Percentiles rank a stretch among this genome's conserved stretches.
Conservation (phyloP, 139 green algal genomes). For the Chlamydomonas applanata region DNA sequence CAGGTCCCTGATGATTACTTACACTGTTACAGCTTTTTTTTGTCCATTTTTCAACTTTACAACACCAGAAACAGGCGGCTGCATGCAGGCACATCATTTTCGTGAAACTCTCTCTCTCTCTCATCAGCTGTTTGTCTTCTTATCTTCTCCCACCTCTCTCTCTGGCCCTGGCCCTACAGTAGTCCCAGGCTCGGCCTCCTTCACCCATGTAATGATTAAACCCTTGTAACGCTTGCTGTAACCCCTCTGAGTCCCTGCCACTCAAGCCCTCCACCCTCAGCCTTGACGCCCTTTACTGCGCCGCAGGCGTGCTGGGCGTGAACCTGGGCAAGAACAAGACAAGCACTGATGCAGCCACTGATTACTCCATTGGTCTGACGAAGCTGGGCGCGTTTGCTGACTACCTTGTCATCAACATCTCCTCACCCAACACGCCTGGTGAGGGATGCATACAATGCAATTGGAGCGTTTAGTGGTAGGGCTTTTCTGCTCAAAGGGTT, state of each 20-base stretch:
- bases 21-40: background rate
- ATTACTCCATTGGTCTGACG: slow-evolving; percentile 81
- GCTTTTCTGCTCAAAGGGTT: slow-evolving; percentile 1
- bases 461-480: background rate
- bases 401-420: slow-evolving; percentile 98
- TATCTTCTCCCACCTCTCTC: too few species aligned
- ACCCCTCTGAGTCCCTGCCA: too few species aligned
- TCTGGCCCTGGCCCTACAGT: too few species aligned
- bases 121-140: too few species aligned
- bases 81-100: too few species aligned
- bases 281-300: too few species aligned
- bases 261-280: too few species aligned
- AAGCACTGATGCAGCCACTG: slow-evolving; percentile 76
- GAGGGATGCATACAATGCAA: background rate
- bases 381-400: slow-evolving; percentile 80
- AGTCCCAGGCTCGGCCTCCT: too few species aligned
- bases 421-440: slow-evolving; percentile 97
- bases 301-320: slow-evolving; percentile 78
- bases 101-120: too few species aligned
- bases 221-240: too few species aligned
- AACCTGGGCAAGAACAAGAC: slow-evolving; percentile 99
- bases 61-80: too few species aligned
- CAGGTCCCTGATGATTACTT: background rate
- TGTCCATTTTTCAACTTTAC: background rate
- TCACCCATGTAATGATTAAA: too few species aligned